phyloP scores from a whole-genome alignment of 2,329 filamentous ascomycete species.

The Penicillium rolfsii region DNA sequence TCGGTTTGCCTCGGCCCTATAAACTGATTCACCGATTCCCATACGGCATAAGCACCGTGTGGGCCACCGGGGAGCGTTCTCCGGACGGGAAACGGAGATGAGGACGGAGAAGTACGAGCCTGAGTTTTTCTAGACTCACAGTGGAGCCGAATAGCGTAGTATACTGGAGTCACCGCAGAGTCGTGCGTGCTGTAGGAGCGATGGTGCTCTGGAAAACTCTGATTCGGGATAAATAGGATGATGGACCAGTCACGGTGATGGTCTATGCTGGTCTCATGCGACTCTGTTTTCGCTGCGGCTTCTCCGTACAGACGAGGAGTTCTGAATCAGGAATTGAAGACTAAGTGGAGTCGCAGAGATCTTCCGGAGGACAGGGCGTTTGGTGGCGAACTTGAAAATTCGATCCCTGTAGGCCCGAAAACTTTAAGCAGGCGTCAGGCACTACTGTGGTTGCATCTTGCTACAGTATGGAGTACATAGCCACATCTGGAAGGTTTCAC shows the following conservation, averaged over 20 bases:
- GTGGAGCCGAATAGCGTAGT: background rate
- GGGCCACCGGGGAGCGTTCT: background rate
- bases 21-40: conserved; percentile 2
- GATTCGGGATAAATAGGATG: background rate
- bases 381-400: background rate
- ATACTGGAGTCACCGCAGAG: background rate
- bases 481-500: background rate
- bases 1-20: conserved; percentile 18
- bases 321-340: background rate
- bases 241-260: background rate
- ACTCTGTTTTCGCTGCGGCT: background rate
- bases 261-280: background rate
- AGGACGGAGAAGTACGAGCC: background rate
- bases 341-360: background rate
- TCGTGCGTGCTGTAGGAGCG: background rate
- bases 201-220: background rate
- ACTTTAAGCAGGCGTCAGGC: conserved; percentile 3
- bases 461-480: background rate
- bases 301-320: background rate
- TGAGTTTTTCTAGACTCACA: background rate
- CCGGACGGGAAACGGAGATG: conserved; percentile 3
- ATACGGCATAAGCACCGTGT: background rate
- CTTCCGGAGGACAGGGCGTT: background rate
- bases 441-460: background rate
- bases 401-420: background rate